Conservation (phyloP, 2,329 filamentous ascomycete species). For the Monosporascus sp. region DNA sequence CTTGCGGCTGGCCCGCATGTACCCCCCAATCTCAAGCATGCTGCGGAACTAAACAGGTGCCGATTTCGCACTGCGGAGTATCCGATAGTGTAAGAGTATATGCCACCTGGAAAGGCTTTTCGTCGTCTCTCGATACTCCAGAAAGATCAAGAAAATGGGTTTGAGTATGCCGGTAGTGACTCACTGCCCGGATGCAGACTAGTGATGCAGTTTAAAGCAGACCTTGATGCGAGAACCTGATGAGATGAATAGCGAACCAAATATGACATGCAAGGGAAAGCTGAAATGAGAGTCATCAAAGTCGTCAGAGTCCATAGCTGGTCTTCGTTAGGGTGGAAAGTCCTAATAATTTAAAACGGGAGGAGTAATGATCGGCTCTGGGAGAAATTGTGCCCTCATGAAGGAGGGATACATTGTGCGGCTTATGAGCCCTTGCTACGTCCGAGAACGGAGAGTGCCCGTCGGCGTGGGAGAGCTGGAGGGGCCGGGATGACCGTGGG, state of each 20-base stretch:
- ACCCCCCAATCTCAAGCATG: neutral
- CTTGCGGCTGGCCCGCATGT: no score
- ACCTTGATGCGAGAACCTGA: neutral
- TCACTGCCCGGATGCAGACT: no score
- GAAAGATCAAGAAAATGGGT: neutral
- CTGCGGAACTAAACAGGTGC: neutral
- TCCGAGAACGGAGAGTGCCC: constrained; percentile 31
- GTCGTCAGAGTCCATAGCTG: neutral
- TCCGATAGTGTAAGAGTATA: neutral
- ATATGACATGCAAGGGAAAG: neutral
- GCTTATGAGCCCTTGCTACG: constrained; percentile 15
- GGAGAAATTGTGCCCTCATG: neutral
- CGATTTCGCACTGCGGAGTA: no score
- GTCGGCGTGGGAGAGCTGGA: constrained; percentile 31
- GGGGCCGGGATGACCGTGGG: constrained; percentile 30
- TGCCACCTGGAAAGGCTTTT: neutral
- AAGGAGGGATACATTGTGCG: neutral
- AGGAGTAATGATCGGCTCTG: neutral
- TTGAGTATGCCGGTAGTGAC: neutral
- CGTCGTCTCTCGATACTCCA: neutral
- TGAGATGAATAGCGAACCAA: neutral
- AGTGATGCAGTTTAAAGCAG: neutral
- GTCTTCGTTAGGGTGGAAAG: neutral
- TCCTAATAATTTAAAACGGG: neutral
- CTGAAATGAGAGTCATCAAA: neutral